A percentile compares a stretch with the other conserved stretches of the same genome.
These are phyloP conservation scores for Yarrowia sp. DNA, from an alignment of 805 yeast species.

Conservation along the genomic window DNA sequence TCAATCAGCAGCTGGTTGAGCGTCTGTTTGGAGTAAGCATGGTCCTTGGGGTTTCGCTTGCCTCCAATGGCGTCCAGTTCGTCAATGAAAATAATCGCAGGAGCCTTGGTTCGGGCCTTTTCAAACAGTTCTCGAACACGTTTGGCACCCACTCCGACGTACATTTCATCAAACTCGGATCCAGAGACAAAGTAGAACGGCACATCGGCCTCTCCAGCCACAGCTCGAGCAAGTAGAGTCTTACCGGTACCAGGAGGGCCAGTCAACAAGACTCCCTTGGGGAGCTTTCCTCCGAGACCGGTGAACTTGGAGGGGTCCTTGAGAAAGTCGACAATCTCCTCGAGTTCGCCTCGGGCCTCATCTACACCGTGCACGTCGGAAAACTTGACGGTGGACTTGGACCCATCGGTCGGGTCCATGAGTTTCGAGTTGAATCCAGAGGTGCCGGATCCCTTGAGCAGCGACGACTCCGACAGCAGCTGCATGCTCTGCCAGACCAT, in stretches of 20 bases:
- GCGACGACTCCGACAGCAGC: conserved; percentile 76
- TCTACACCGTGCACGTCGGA: conserved; percentile 96
- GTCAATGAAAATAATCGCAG: conserved; percentile 95
- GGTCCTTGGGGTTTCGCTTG: conserved; percentile 94
- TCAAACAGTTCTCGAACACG: conserved; percentile 90
- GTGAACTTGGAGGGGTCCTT: conserved; percentile 96
- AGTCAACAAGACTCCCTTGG: conserved; percentile 93
- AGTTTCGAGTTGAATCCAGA: conserved; percentile 38
- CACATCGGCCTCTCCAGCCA: conserved; percentile 99
- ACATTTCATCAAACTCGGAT: conserved; percentile 95
- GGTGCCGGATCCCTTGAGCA: conserved; percentile 52
- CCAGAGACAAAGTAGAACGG: conserved; percentile 99
- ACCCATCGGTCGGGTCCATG: conserved; percentile 59
- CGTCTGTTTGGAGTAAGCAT: conserved; percentile 97
- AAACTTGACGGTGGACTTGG: conserved; percentile 81
- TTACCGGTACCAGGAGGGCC: conserved; percentile 99
- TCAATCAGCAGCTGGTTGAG: conserved; percentile 93
- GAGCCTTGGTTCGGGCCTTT: conserved; percentile 92
- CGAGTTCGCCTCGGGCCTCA: conserved; percentile 95
- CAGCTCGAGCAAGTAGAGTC: conserved; percentile 92
- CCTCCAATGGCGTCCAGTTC: conserved; percentile 99
- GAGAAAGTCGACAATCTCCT: conserved; percentile 95
- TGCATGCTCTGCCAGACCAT: conserved; percentile 77
- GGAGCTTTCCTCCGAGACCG: conserved; percentile 94
- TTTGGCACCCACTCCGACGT: conserved; percentile 99